Percentiles rank a stretch among this genome's conserved stretches.
These are phyloP conservation scores for Fusarium napiforme DNA, from an alignment of 2,329 filamentous ascomycete genomes.

Conservation along the genomic window DNA sequence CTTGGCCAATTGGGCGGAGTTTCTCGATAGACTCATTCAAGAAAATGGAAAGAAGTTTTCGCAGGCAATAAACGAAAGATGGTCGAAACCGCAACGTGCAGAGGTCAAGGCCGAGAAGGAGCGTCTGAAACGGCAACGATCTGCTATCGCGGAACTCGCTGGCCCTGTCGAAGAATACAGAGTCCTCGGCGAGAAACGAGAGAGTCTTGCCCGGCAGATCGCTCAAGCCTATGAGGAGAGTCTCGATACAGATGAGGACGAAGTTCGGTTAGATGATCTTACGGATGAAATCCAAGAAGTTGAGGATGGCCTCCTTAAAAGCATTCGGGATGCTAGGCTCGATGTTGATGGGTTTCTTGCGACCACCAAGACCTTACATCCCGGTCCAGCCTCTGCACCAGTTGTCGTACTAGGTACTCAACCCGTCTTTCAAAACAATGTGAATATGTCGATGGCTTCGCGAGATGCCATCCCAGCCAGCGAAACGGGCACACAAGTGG, in stretches of 20 bases:
- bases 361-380: slow-evolving; percentile 21
- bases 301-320: slow-evolving; percentile 55
- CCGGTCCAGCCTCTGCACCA: slow-evolving; percentile 12
- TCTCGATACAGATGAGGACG: slow-evolving; percentile 63
- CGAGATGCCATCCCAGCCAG: slow-evolving; percentile 47
- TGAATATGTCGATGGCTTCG: slow-evolving; percentile 49
- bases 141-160: slow-evolving; percentile 55
- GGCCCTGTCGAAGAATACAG: slow-evolving; percentile 57
- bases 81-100: slow-evolving; percentile 57
- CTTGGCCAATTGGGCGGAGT: slow-evolving; percentile 51
- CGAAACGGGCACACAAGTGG: slow-evolving; percentile 57
- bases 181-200: slow-evolving; percentile 55
- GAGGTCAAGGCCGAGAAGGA: slow-evolving; percentile 63
- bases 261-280: slow-evolving; percentile 61
- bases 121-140: slow-evolving; percentile 58
- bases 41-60: slow-evolving; percentile 61
- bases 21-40: slow-evolving; percentile 56
- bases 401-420: slow-evolving; percentile 60
- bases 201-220: slow-evolving; percentile 59
- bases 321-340: slow-evolving; percentile 58
- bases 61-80: slow-evolving; percentile 59
- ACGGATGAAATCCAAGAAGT: slow-evolving; percentile 57
- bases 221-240: slow-evolving; percentile 62
- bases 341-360: slow-evolving; percentile 55
- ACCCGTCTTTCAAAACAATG: slow-evolving; percentile 44